Conservation (phyloP, 2,329 filamentous ascomycete species). For the Colletotrichum plurivorum region DNA sequence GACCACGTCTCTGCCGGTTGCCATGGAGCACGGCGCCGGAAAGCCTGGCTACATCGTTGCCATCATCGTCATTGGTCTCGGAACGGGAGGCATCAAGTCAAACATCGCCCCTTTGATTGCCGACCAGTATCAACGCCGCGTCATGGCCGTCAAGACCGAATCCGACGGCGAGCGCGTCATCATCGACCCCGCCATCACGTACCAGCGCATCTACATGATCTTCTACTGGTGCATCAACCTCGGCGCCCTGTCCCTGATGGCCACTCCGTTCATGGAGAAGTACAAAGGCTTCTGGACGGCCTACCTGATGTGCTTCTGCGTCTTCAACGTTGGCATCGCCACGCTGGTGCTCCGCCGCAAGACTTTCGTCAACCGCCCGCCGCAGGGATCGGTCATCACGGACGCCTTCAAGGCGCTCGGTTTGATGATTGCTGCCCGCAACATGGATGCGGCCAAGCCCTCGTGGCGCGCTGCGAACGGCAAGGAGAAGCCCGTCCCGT, state of each 20-base stretch:
- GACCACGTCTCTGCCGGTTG: constrained; percentile 60
- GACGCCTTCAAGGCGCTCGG: constrained; percentile 70
- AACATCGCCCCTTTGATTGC: constrained; percentile 73
- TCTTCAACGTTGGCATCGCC: constrained; percentile 71
- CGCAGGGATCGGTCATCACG: constrained; percentile 74
- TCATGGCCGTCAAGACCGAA: constrained; percentile 64
- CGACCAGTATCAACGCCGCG: constrained; percentile 73
- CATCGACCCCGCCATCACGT: constrained; percentile 76
- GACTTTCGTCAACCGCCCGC: constrained; percentile 65
- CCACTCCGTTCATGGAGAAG: constrained; percentile 77
- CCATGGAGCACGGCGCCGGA: constrained; percentile 55
- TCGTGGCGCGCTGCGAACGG: constrained; percentile 71
- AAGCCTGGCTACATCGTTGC: constrained; percentile 67
- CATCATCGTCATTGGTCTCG: constrained; percentile 75
- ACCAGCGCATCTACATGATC: constrained; percentile 80
- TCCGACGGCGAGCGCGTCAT: constrained; percentile 71
- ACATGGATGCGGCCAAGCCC: constrained; percentile 75
- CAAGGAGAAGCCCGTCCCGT: constrained; percentile 60
- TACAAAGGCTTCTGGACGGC: constrained; percentile 78
- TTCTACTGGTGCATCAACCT: constrained; percentile 72
- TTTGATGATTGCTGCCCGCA: constrained; percentile 57
- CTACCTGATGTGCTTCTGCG: constrained; percentile 68
- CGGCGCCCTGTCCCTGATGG: constrained; percentile 77
- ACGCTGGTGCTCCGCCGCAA: constrained; percentile 51
- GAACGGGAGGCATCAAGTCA: constrained; percentile 79